These are phyloP conservation scores for Colletotrichum magnum DNA, from an alignment of 2,329 filamentous ascomycete species.

Conservation along the genomic window DNA sequence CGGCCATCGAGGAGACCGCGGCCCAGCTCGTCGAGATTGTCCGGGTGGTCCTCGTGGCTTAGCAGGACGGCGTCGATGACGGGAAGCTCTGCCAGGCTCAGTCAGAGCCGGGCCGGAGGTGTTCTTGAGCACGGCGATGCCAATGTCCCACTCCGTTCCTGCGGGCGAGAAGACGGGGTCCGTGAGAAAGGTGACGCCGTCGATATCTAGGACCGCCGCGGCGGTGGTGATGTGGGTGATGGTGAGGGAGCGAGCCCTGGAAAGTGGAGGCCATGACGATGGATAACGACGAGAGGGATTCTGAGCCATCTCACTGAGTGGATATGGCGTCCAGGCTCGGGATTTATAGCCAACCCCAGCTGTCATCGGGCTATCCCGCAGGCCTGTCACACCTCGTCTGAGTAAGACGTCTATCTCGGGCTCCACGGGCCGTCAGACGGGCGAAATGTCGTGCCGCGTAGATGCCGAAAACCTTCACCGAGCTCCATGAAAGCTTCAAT, in stretches of 20 bases:
- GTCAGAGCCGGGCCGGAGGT: slow-evolving; percentile 49
- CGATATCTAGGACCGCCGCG: slow-evolving; percentile 60
- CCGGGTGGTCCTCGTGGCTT: slow-evolving; percentile 65
- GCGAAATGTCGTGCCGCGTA: background rate
- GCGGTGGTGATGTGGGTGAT: slow-evolving; percentile 64
- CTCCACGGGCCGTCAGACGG: background rate
- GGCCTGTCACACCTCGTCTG: background rate
- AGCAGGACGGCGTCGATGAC: slow-evolving; percentile 62
- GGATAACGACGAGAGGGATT: too few relatives aligned
- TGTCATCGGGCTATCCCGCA: background rate
- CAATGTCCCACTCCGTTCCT: slow-evolving; percentile 44
- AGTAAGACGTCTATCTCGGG: background rate
- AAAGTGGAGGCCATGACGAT: background rate
- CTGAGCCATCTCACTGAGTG: too few relatives aligned
- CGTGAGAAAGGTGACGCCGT: slow-evolving; percentile 58
- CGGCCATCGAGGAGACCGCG: background rate
- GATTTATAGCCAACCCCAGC: background rate
- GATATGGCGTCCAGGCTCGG: too few relatives aligned
- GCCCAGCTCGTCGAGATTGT: slow-evolving; percentile 52
- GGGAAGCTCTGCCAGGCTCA: slow-evolving; percentile 55
- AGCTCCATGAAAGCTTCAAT: background rate
- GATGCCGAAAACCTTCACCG: too few relatives aligned
- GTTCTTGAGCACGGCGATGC: slow-evolving; percentile 42
- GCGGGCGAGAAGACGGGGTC: slow-evolving; percentile 61
- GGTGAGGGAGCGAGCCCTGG: slow-evolving; percentile 42